Percentiles rank a stretch among this genome's conserved stretches.
These are phyloP conservation scores for Myriosclerotinia scirpicola DNA, from an alignment of 2,329 filamentous ascomycete genomes.

Conservation along the genomic window DNA sequence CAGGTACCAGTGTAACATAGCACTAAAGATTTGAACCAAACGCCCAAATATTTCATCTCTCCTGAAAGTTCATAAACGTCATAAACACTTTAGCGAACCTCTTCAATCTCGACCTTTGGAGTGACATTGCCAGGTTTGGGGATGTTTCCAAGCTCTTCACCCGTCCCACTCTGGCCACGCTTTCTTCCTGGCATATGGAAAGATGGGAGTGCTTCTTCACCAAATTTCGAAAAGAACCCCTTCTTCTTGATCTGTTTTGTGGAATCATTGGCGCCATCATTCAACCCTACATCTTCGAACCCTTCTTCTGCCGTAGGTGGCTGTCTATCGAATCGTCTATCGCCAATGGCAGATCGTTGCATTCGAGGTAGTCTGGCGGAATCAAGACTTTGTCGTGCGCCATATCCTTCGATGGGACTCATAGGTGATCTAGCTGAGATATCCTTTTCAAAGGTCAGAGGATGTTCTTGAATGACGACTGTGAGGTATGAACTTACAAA, in stretches of 20 bases:
- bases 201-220: conserved; percentile 48
- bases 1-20: conserved; percentile 18
- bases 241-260: conserved; percentile 58
- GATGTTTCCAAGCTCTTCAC: conserved; percentile 69
- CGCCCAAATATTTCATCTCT: conserved; percentile 16
- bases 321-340: conserved; percentile 58
- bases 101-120: conserved; percentile 30
- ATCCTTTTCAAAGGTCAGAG: conserved; percentile 58
- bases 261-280: conserved; percentile 65
- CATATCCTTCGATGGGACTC: conserved; percentile 51
- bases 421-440: conserved; percentile 86
- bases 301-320: conserved; percentile 71
- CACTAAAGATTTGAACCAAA: conserved; percentile 20
- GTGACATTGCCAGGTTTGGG: conserved; percentile 30
- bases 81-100: conserved; percentile 38
- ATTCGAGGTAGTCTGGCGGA: conserved; percentile 64
- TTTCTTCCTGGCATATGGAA: conserved; percentile 72
- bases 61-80: background rate
- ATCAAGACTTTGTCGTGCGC: conserved; percentile 77
- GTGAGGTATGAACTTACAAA: conserved; percentile 65
- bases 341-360: conserved; percentile 60
- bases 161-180: conserved; percentile 67
- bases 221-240: conserved; percentile 79
- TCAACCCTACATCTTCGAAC: conserved; percentile 88
- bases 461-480: background rate